Conservation (phyloP, 2,329 filamentous ascomycete species). For the Fusarium odoratissimum region DNA sequence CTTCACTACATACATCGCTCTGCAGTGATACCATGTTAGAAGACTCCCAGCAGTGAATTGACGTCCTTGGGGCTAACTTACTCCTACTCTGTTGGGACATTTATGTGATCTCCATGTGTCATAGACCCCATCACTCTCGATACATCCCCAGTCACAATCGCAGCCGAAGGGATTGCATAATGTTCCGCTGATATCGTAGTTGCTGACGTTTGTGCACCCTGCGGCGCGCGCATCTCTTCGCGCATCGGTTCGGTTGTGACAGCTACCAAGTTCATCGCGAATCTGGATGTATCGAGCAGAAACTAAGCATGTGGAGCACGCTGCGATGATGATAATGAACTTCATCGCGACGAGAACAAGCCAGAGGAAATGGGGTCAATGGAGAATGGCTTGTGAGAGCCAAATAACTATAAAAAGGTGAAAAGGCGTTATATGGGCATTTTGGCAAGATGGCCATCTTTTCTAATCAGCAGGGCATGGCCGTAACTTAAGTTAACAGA, state of each 20-base stretch:
- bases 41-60: fast-evolving
- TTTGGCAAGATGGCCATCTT: too few relatives aligned
- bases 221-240: not conserved
- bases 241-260: not conserved
- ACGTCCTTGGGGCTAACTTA: not conserved
- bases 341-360: not conserved
- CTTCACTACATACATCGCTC: not conserved
- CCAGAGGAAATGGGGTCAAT: not conserved
- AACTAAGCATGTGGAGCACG: fast-evolving
- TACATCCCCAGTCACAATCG: conserved; percentile 3
- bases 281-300: not conserved
- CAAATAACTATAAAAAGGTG: too few relatives aligned
- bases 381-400: too few relatives aligned
- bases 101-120: not conserved
- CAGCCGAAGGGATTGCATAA: not conserved
- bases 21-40: fast-evolving
- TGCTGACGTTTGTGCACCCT: not conserved
- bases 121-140: not conserved
- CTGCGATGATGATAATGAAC: fast-evolving
- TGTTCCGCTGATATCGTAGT: not conserved
- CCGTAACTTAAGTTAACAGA: not conserved
- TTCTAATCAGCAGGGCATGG: not conserved
- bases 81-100: conserved; percentile 2
- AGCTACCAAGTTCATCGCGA: not conserved
- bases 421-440: not conserved